Base-by-base conservation (phyloP, 495 filamentous ascomycete species). In the Beverwykella pulmonaria region DNA sequence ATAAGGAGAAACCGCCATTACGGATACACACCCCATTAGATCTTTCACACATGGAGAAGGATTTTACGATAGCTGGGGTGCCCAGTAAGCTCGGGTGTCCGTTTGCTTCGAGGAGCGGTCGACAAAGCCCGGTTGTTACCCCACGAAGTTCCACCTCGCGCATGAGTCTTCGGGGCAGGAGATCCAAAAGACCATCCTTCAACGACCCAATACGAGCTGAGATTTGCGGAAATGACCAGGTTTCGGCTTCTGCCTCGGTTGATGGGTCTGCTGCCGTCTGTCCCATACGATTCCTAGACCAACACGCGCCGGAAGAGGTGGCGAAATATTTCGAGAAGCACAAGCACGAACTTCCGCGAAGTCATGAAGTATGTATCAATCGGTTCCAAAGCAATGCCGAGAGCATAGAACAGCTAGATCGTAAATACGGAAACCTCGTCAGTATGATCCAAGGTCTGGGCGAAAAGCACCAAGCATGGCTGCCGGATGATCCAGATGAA, bases 401-500 rank as follows among this genome's bases (percentile, higher is more conserved):
- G 63, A 89, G 90, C 63, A 91, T 96, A 70, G 85, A 85, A 59
- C 88, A 92, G 71, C 80, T 97, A 26, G 92, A 97, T 72, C 90
- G 90, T 44, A 97, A 97, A 70, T 97, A 97, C 68, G 92, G 92
- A 2, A 92, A 86, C 71, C 80, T 96, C 25, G 91, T 89, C 61
- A 93, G 83, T 77, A 96, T 97, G 92, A 92, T 97, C 53, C 86
- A 91, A 73, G 91, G 90, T 23, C 80, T 97, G 26, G 88, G 91
- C 50, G 81, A 84, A 59, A 92, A 93, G 66, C 92, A 97, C 71
- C 88, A 91, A 75, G 85, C 89, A 0, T 87, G 91, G 82, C 78
- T 97, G 10, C 90, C 91, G 0, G 78, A 81, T 19, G 81, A 87
- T 29, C 83, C 81, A 15, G 77, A 79, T 8, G 69, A 79, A 61